Conservation (phyloP, 106 monocot genomes). For the Hemerocallis citrina region DNA sequence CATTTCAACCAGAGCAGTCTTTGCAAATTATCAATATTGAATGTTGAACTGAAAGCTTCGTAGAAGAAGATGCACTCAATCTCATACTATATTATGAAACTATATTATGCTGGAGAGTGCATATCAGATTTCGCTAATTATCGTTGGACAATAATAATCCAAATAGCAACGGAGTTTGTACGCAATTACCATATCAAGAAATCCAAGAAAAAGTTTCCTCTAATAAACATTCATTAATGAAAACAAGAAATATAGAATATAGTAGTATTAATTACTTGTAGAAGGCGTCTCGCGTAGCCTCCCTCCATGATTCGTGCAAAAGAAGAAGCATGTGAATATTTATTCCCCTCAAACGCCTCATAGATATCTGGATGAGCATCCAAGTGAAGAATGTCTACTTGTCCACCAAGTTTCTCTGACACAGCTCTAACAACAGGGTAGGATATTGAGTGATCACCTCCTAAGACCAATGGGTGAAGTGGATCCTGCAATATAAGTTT, state of each 20-base stretch:
- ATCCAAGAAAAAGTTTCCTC: too few species aligned
- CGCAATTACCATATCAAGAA: too few species aligned
- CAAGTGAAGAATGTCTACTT: conserved; percentile 86
- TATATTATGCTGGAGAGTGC: too few species aligned
- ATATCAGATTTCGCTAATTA: too few species aligned
- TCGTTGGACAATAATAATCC: too few species aligned
- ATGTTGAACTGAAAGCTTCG: too few species aligned
- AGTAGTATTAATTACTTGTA: conserved; percentile 41
- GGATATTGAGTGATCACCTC: conserved; percentile 97
- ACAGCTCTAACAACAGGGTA: conserved; percentile 91
- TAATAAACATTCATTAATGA: too few species aligned
- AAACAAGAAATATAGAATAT: background rate
- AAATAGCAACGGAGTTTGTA: too few species aligned
- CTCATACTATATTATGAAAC: too few species aligned
- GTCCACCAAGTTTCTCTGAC: conserved; percentile 93
- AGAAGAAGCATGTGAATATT: conserved; percentile 94
- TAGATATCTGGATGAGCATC: conserved; percentile 99
- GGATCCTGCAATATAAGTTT: conserved; percentile 48
- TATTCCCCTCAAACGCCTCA: conserved; percentile 90
- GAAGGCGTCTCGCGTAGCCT: conserved; percentile 84
- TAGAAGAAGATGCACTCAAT: too few species aligned
- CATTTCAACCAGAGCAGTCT: too few species aligned
- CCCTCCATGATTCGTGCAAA: conserved; percentile 99
- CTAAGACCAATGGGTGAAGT: conserved; percentile 82
- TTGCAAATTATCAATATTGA: too few species aligned